Evolutionary conservation across 2,329 filamentous ascomycete species (phyloP).

Genomic region (Talaromyces sp.): DNA sequence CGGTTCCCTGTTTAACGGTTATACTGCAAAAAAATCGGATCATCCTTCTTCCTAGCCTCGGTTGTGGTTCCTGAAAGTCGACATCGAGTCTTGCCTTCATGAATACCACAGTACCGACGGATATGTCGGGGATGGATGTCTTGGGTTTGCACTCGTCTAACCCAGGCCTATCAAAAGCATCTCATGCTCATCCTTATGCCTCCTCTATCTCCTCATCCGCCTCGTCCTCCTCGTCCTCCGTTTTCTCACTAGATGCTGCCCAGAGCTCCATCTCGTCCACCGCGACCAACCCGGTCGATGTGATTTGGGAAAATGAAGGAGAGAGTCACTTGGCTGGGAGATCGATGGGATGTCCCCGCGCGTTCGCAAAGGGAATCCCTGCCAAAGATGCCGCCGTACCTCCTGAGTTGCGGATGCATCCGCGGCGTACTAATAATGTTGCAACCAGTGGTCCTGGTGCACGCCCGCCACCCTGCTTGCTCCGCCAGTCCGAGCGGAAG

Average conservation of each 20-base stretch:
- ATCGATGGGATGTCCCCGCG: constrained; percentile 29
- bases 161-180: constrained; percentile 40
- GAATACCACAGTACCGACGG: constrained; percentile 33
- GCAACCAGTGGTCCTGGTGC: constrained; percentile 52
- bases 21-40: constrained; percentile 21
- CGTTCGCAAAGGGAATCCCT: constrained; percentile 30
- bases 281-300: constrained; percentile 63
- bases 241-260: constrained; percentile 72
- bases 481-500: constrained; percentile 89
- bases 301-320: constrained; percentile 48
- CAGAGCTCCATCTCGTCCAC: constrained; percentile 72
- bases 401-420: constrained; percentile 51
- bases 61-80: background rate
- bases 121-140: constrained; percentile 50
- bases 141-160: constrained; percentile 46
- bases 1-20: constrained; percentile 31
- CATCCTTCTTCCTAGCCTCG: constrained; percentile 1
- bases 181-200: constrained; percentile 61
- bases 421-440: constrained; percentile 57
- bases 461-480: constrained; percentile 71
- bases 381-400: constrained; percentile 41
- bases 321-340: constrained; percentile 31
- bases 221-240: constrained; percentile 74
- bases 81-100: constrained; percentile 11
- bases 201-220: constrained; percentile 73